Percentiles rank a stretch among this genome's conserved stretches.
phyloP scores from a whole-genome alignment of 768 basidiomycete species.

The Trametes cingulata region DNA sequence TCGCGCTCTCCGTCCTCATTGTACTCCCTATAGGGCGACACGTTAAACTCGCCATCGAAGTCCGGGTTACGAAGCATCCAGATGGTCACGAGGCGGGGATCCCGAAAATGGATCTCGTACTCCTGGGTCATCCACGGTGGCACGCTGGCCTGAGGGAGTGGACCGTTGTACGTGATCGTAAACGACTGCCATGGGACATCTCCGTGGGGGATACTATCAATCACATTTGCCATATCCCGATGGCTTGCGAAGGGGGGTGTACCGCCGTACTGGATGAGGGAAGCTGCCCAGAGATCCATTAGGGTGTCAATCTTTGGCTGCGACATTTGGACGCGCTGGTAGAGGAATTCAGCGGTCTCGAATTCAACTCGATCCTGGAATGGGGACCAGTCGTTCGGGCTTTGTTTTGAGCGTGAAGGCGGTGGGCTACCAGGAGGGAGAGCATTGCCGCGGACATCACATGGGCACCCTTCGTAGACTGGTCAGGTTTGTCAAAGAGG shows the following conservation, averaged over 20 bases:
- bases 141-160: neutral
- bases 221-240: conserved; percentile 27
- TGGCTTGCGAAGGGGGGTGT: conserved; percentile 3
- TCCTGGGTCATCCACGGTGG: conserved; percentile 30
- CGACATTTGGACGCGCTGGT: conserved; percentile 13
- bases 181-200: conserved; percentile 42
- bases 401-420: too few relatives aligned
- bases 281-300: conserved; percentile 5
- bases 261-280: neutral
- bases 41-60: conserved; percentile 28
- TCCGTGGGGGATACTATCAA: conserved; percentile 33
- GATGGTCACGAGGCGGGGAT: conserved; percentile 17
- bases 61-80: conserved; percentile 24
- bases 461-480: too few relatives aligned
- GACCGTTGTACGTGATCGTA: conserved; percentile 26
- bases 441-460: too few relatives aligned
- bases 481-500: too few relatives aligned
- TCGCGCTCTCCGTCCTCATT: conserved; percentile 11
- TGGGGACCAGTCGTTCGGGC: conserved; percentile 1
- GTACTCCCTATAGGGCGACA: conserved; percentile 19
- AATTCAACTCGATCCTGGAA: conserved; percentile 18
- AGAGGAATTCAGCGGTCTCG: conserved; percentile 22
- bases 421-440: too few relatives aligned
- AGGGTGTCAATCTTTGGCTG: conserved; percentile 21
- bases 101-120: conserved; percentile 27